These are phyloP conservation scores for Takashimella koratensis DNA, from an alignment of 1,284 basidiomycete genomes.

Conservation along the genomic window DNA sequence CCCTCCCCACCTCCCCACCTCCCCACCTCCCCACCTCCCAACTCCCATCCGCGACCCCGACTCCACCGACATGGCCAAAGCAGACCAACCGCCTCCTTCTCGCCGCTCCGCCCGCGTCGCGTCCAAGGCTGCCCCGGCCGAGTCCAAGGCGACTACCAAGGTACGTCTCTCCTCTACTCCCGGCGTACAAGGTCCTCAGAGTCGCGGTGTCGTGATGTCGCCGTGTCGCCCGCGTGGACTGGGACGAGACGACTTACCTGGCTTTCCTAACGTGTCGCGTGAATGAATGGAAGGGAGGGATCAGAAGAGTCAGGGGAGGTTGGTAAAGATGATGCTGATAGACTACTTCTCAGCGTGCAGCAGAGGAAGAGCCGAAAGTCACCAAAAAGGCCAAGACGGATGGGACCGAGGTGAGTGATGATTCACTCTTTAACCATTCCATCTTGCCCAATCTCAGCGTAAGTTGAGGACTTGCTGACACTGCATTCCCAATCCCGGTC, in stretches of 20 bases:
- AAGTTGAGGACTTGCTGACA: no score
- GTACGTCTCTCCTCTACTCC: no score
- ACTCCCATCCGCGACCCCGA: constrained; percentile 8
- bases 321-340: no score
- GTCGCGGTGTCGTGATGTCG: no score
- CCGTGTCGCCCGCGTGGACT: no score
- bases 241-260: no score
- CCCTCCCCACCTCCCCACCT: not conserved
- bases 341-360: no score
- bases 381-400: constrained; percentile 4
- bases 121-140: constrained; percentile 24
- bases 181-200: no score
- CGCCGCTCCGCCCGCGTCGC: constrained; percentile 21
- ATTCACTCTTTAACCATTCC: not conserved
- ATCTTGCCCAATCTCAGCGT: no score
- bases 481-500: not conserved
- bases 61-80: constrained; percentile 25
- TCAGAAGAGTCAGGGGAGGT: no score
- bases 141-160: constrained; percentile 4
- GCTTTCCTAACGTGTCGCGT: no score
- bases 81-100: constrained; percentile 12
- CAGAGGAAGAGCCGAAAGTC: constrained; percentile 1
- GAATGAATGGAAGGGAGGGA: no score
- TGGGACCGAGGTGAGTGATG: not conserved
- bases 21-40: not conserved